Conservation (phyloP, 2,329 filamentous ascomycete species). For the Phialophora macrospora region DNA sequence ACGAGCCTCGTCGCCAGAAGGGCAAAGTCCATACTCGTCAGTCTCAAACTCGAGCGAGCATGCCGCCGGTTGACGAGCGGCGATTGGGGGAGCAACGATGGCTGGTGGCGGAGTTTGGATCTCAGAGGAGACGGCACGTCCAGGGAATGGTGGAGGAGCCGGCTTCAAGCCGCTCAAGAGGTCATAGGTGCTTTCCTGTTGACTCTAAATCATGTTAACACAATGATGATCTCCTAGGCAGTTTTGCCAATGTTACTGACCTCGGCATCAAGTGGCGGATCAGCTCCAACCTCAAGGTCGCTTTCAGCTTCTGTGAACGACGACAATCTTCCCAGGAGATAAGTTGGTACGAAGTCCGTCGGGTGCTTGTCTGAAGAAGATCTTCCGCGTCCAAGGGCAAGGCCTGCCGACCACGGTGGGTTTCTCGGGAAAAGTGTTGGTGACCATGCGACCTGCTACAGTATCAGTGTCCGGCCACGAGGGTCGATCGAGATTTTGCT, state of each 20-base stretch:
- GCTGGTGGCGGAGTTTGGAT: constrained; percentile 24
- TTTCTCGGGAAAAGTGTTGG: neutral
- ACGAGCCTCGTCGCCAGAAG: constrained; percentile 20
- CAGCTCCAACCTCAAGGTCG: neutral
- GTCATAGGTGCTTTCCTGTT: neutral
- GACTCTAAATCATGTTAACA: neutral
- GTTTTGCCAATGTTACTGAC: neutral
- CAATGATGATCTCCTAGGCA: neutral
- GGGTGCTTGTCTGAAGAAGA: neutral
- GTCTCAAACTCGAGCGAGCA: constrained; percentile 1
- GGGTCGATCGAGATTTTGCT: neutral
- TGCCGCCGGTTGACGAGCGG: neutral
- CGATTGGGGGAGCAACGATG: constrained; percentile 22
- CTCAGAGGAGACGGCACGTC: neutral
- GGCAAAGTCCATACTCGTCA: constrained; percentile 27
- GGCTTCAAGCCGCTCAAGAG: neutral
- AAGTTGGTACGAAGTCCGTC: neutral
- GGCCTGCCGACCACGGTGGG: constrained; percentile 22
- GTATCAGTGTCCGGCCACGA: neutral
- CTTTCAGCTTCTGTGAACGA: constrained; percentile 9
- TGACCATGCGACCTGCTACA: neutral
- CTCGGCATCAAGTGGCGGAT: neutral
- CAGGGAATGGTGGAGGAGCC: neutral
- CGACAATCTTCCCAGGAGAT: neutral
- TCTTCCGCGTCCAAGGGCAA: constrained; percentile 19